Evolutionary conservation across 2,329 filamentous ascomycete genomes (phyloP), one percentile per base, ranked within the genome.

Genomic region (Colletotrichum truncatum): DNA sequence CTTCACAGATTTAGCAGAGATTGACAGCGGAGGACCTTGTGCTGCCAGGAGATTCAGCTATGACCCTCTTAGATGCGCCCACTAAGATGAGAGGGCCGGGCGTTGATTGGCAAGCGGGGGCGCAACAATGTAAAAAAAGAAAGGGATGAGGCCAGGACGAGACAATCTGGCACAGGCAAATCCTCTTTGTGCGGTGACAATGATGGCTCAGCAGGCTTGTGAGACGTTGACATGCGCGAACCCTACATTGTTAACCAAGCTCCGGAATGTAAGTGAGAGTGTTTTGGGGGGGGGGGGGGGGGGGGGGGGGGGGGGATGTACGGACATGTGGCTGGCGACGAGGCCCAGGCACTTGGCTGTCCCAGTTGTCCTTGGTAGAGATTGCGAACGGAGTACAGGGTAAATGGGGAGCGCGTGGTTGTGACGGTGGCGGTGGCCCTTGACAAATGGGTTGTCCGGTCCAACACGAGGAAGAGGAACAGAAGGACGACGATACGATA

Each of bases 1-100:
- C 38, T 39, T 25, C 11, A 49, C 23, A 43, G 38, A 43, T 36
- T 36, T 55, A 39, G 38, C 12, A 32, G 25, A 56, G 10, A 56
- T 62, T 48, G 54, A 45, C 38, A 26, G 36, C 49, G 51, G 63
- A 34, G 26, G 26, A 41, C 48, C 26, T n/a, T 30, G 18, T 62
- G 34, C 43, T 49, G 57, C 43, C 57, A 45, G 58, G 49, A 41
- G 43, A 65, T 36, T 43, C 43, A 55, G 57, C 36, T 8, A 8
- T 18, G 41, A 12, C 16, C 48, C 56, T 34, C 39, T 61, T n/a
- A 43, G 41, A 32, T 46, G 12, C 41, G 18, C 41, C n/a, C 38
- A 62, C 30, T 61, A n/a, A 34, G 56, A 53, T 41, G 39, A 34
- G n/a, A 18, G 61, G n/a, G 32, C 46, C 16, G 46, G 26, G 45